phyloP scores from a whole-genome alignment of 75 land plant genomes.

The Pinus albicaulis region DNA sequence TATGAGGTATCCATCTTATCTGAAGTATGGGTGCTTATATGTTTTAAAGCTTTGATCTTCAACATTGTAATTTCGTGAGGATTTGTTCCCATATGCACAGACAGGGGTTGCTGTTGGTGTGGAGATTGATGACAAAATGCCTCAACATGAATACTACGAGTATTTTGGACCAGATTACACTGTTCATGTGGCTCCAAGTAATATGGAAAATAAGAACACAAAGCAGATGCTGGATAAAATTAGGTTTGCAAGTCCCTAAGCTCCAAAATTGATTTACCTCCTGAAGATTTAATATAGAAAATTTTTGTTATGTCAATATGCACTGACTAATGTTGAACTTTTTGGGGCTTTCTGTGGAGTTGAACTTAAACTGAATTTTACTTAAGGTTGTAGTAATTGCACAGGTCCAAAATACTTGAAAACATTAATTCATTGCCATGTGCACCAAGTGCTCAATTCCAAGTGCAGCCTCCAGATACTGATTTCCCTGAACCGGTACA shows the following conservation, averaged over 20 bases:
- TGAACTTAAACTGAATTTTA: no score
- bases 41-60: not conserved
- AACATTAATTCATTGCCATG: slow-evolving; percentile 10
- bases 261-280: no score
- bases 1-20: slow-evolving; percentile 56
- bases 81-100: slow-evolving; percentile 32
- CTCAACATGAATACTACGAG: slow-evolving; percentile 76
- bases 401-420: slow-evolving; percentile 12
- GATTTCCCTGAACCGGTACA: slow-evolving; percentile 7
- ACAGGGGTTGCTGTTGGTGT: slow-evolving; percentile 84
- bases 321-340: no score
- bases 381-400: not conserved
- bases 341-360: no score
- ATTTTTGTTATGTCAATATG: no score
- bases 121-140: slow-evolving; percentile 77
- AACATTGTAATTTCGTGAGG: not conserved
- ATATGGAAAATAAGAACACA: slow-evolving; percentile 75
- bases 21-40: not conserved
- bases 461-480: slow-evolving; percentile 12
- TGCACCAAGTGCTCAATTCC: slow-evolving; percentile 10
- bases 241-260: slow-evolving; percentile 14
- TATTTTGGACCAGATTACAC: slow-evolving; percentile 88
- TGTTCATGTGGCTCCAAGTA: slow-evolving; percentile 77
- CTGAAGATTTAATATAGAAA: no score
- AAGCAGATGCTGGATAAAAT: slow-evolving; percentile 39